Base-by-base conservation (phyloP, 495 filamentous ascomycete species). In the Astrothelium subdiscretum region DNA sequence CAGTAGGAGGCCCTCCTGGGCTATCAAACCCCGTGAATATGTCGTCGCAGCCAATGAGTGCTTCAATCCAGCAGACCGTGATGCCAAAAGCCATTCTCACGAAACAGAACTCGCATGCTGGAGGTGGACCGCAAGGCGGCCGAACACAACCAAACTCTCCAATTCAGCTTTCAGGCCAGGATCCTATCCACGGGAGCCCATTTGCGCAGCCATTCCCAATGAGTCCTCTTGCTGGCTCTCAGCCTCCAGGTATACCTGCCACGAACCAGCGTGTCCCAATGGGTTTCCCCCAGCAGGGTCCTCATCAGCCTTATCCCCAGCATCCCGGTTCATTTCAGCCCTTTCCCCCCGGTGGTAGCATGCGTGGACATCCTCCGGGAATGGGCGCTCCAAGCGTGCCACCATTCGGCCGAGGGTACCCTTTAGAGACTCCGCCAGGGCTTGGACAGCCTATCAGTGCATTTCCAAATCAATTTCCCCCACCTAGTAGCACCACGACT, bases 1-100 rank as follows among this genome's bases (percentile, higher is more conserved):
- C 54, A 31, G 59, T 40, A 29, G 48, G 22, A 29, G 48, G 48
- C 15, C 48, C 43, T 18, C 43, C 24, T 10, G 73, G 38, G 73
- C 81, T 13, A 87, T 84, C 70, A 84, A 87, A 59, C 84, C 85
- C 44, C 80, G 79, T 32, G 88, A 88, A 26, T 88, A 88, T 27
- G 81, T 78, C 65, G 79, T 80, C 44, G 79, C 78, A 42, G 5
- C 11, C 78, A 81, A 12, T 42, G 42, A 58, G 29, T 29, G 22
- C 77, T 79, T 29, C 83, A 85, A 65, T 4, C 29, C 79, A 80
- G 64, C 38, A 64, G 22, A 32, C 62, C 27, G 65, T 58, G 40
- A 64, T 64, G 51, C 72, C 67, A 3, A 74, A 69, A 63, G 60
- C 66, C 13, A 74, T 74, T 52, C 59, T 75, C 32, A 69, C 70